These are phyloP conservation scores for Metschnikowia reukaufii DNA, from an alignment of 805 yeast genomes.

Conservation along the genomic window DNA sequence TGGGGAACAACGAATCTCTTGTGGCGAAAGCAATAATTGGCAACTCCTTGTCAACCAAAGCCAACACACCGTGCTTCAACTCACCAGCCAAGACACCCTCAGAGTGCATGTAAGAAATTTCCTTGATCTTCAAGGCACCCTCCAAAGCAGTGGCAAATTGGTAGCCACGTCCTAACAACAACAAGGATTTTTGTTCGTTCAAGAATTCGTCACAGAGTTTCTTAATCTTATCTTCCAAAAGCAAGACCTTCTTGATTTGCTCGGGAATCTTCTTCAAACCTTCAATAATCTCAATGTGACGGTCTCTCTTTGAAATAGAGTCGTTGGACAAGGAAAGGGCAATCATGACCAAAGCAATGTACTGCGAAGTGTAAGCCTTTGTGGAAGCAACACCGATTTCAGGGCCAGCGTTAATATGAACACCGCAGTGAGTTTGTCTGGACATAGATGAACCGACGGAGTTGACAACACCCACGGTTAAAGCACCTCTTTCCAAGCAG, in stretches of 20 bases:
- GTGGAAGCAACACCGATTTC: conserved; percentile 99
- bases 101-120: conserved; percentile 97
- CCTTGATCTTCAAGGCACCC: conserved; percentile 97
- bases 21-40: conserved; percentile 97
- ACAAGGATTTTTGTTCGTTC: conserved; percentile 79
- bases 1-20: conserved; percentile 92
- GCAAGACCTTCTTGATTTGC: conserved; percentile 77
- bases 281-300: conserved; percentile 82
- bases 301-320: conserved; percentile 67
- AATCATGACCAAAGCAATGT: conserved; percentile 94
- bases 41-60: conserved; percentile 88
- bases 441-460: conserved; percentile 96
- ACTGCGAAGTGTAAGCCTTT: conserved; percentile 98
- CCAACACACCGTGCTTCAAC: conserved; percentile 96
- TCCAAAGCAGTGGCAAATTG: conserved; percentile 97
- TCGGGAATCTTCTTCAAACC: conserved; percentile 83
- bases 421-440: conserved; percentile 98
- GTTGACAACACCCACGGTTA: conserved; percentile 96
- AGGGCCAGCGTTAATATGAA: conserved; percentile 98
- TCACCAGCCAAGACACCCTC: conserved; percentile 99
- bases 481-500: conserved; percentile 95
- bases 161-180: conserved; percentile 95
- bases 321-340: conserved; percentile 95
- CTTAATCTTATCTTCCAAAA: conserved; percentile 72
- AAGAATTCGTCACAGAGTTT: conserved; percentile 69